These are phyloP conservation scores for Microbotryum violaceum DNA, from an alignment of 1,284 basidiomycete species.

Conservation along the genomic window DNA sequence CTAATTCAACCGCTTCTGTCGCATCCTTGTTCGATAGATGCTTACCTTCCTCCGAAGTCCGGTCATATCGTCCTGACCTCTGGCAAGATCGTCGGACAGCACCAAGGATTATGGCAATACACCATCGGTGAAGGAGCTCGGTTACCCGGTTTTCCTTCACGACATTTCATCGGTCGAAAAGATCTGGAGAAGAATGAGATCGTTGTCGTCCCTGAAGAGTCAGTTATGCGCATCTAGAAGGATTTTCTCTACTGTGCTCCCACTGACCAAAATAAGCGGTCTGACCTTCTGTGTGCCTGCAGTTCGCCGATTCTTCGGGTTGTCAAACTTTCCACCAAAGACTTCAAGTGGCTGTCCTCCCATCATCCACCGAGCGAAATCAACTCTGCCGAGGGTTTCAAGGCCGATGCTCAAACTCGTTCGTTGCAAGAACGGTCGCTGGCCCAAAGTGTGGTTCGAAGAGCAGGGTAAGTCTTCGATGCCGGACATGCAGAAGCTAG, in stretches of 20 bases:
- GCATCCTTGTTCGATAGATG: slow-evolving; percentile 47
- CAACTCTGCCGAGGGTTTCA: slow-evolving; percentile 46
- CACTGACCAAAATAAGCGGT: too few relatives aligned
- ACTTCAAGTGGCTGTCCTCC: slow-evolving; percentile 70
- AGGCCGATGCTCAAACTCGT: slow-evolving; percentile 57
- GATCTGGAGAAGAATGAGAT: slow-evolving; percentile 56
- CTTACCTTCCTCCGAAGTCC: slow-evolving; percentile 63
- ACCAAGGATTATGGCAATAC: slow-evolving; percentile 75
- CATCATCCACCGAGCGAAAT: slow-evolving; percentile 51
- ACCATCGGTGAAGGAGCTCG: slow-evolving; percentile 77
- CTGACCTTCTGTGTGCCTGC: neutral
- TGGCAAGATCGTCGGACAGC: slow-evolving; percentile 54
- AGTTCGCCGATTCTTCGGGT: slow-evolving; percentile 54
- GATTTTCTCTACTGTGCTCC: neutral
- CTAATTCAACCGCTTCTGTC: too few relatives aligned
- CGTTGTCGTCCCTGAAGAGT: slow-evolving; percentile 68
- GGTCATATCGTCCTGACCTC: slow-evolving; percentile 61
- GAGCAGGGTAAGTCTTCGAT: slow-evolving; percentile 39
- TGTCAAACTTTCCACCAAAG: slow-evolving; percentile 45
- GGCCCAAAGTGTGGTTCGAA: slow-evolving; percentile 44
- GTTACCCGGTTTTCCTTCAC: slow-evolving; percentile 55
- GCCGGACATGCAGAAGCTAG: too few relatives aligned
- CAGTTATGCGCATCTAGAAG: slow-evolving; percentile 37
- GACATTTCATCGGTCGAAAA: slow-evolving; percentile 71
- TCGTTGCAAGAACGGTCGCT: slow-evolving; percentile 57